Evolutionary conservation across 176 grass and related monocot species (phyloP).

Genomic region (Paspalum notatum): DNA sequence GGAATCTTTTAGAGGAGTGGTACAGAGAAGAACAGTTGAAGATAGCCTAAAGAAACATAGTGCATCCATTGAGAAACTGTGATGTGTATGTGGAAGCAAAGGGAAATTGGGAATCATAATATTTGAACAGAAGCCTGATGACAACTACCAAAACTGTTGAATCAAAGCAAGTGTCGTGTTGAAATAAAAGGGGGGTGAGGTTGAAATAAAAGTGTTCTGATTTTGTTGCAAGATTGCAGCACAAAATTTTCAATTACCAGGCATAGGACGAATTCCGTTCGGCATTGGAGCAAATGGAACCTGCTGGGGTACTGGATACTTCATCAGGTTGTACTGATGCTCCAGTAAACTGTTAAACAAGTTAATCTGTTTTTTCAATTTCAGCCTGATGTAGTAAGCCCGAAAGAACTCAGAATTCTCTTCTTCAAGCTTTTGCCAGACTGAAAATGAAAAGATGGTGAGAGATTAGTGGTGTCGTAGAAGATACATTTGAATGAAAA

Average conservation of each 20-base stretch:
- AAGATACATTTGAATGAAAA: constrained; percentile 7
- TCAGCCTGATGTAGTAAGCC: constrained; percentile 95
- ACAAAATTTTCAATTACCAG: constrained; percentile 57
- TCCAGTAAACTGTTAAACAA: constrained; percentile 94
- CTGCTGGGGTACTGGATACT: constrained; percentile 70
- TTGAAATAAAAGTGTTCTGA: constrained; percentile 12
- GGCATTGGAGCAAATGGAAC: constrained; percentile 74
- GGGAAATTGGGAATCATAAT: not conserved
- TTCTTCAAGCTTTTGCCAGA: constrained; percentile 99
- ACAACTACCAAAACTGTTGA: not conserved
- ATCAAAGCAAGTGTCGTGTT: not conserved
- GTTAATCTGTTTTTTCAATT: constrained; percentile 94
- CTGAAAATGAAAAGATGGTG: constrained; percentile 57
- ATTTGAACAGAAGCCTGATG: not conserved
- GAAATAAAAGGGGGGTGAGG: not conserved
- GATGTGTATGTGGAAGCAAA: not conserved
- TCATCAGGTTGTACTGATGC: constrained; percentile 94
- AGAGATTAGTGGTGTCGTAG: constrained; percentile 6
- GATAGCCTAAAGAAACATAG: constrained; percentile 9
- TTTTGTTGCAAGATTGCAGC: not conserved
- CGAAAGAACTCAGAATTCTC: constrained; percentile 95
- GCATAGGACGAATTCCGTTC: constrained; percentile 84
- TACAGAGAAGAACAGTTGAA: too few species aligned
- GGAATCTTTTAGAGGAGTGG: too few species aligned
- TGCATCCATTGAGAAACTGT: not conserved